A percentile compares a stretch with the other conserved stretches of the same genome.
Conservation (phyloP, 225 moss, liverwort and hornwort genomes). For the Pseudoscleropodium purum region DNA sequence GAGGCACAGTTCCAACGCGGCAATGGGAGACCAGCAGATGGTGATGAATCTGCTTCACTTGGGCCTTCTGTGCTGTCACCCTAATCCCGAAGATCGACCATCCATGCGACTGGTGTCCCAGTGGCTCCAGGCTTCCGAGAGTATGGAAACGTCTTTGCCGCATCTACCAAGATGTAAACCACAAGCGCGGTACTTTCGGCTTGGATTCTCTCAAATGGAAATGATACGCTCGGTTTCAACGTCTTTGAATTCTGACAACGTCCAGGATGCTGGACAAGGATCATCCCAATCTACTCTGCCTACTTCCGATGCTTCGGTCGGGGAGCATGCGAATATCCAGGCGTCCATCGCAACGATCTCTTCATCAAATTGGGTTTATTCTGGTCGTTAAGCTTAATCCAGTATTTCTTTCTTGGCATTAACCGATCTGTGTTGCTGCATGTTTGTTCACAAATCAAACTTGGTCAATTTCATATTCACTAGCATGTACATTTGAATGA, state of each 20-base stretch:
- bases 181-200: accelerated
- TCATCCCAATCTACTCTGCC: neutral
- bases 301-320: neutral
- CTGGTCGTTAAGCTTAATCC: neutral
- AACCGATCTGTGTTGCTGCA: neutral
- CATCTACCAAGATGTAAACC: neutral
- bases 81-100: neutral
- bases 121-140: neutral
- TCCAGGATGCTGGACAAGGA: neutral
- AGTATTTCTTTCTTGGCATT: neutral
- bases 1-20: neutral
- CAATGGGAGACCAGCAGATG: neutral
- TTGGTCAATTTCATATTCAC: neutral
- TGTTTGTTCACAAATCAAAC: neutral
- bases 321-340: neutral
- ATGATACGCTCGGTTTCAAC: neutral
- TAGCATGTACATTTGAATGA: neutral
- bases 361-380: neutral
- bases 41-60: neutral
- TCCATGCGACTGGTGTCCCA: neutral
- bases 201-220: neutral
- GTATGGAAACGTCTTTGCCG: neutral
- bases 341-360: neutral
- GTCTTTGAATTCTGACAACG: neutral
- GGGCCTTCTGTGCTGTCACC: neutral